Conservation (phyloP, 225 moss, liverwort and hornwort species). For the Sphagnum contortum region DNA sequence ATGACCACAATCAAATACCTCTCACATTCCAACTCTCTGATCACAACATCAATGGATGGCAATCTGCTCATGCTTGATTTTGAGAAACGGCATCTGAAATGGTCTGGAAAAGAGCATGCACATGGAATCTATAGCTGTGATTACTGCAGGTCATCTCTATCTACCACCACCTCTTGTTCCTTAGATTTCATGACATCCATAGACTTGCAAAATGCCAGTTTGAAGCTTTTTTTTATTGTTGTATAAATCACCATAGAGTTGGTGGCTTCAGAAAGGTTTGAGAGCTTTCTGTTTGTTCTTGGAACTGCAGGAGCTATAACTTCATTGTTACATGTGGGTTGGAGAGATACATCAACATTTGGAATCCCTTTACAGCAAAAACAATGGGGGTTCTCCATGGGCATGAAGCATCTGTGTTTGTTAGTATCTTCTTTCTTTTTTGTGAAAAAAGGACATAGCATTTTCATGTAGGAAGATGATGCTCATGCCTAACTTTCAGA, state of each 20-base stretch:
- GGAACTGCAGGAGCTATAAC: slow-evolving; percentile 62
- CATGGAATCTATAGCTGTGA: slow-evolving; percentile 75
- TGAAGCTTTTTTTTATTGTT: too few relatives aligned
- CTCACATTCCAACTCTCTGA: slow-evolving; percentile 72
- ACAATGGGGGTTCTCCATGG: slow-evolving; percentile 80
- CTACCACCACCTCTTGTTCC: not conserved
- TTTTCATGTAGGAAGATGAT: too few relatives aligned
- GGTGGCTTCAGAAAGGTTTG: too few relatives aligned
- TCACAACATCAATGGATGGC: slow-evolving; percentile 82
- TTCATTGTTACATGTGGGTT: slow-evolving; percentile 95
- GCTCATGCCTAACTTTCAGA: too few relatives aligned
- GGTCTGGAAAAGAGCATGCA: slow-evolving; percentile 77
- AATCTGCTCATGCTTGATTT: slow-evolving; percentile 82
- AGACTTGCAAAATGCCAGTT: too few relatives aligned
- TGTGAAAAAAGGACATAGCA: too few relatives aligned
- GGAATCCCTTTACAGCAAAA: slow-evolving; percentile 96
- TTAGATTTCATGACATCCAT: not conserved
- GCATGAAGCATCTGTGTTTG: slow-evolving; percentile 75
- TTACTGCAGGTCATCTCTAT: slow-evolving; percentile 57
- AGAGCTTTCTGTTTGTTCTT: not conserved
- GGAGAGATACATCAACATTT: slow-evolving; percentile 89
- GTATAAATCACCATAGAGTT: too few relatives aligned
- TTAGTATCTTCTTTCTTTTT: slow-evolving; percentile 7
- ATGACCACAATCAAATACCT: slow-evolving; percentile 74
- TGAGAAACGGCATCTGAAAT: slow-evolving; percentile 67